phyloP scores from a whole-genome alignment of 1,284 basidiomycete species.

The Moesziomyces sp. region DNA sequence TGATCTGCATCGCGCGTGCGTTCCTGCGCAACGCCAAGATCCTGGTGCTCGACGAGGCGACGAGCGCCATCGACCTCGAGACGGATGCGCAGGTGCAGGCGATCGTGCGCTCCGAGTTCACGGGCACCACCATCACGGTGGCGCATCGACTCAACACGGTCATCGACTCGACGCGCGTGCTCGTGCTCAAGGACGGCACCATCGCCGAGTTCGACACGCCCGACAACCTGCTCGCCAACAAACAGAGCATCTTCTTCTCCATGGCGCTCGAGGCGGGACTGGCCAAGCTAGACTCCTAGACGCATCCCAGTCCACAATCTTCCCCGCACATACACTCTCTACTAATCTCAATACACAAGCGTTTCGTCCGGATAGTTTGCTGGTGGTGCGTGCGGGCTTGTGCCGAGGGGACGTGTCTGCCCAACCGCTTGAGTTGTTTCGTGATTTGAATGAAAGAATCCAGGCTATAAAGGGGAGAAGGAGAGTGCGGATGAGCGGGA shows the following conservation, averaged over 20 bases:
- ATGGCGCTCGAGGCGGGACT: constrained; percentile 67
- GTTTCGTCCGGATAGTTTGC: no score
- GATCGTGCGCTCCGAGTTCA: constrained; percentile 75
- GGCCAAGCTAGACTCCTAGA: constrained; percentile 34
- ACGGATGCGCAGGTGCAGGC: constrained; percentile 87
- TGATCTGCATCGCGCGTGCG: constrained; percentile 68
- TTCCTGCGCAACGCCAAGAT: constrained; percentile 75
- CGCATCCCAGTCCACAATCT: no score
- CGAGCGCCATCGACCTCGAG: constrained; percentile 77
- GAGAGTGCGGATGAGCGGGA: no score
- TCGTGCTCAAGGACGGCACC: constrained; percentile 83
- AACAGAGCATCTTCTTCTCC: constrained; percentile 68
- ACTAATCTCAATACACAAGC: no score
- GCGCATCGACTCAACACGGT: constrained; percentile 88
- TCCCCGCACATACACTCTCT: no score
- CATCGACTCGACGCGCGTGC: constrained; percentile 82
- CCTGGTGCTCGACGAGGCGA: constrained; percentile 88
- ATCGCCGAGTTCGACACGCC: constrained; percentile 82
- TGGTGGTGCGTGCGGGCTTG: no score
- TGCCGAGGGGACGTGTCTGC: no score
- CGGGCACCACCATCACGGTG: constrained; percentile 69
- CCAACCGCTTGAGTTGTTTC: no score
- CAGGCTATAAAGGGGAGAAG: no score
- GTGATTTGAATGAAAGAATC: no score
- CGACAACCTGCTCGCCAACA: constrained; percentile 73